Conservation (phyloP, 805 yeast genomes). For the Tetrapisispora taiwanensis region DNA sequence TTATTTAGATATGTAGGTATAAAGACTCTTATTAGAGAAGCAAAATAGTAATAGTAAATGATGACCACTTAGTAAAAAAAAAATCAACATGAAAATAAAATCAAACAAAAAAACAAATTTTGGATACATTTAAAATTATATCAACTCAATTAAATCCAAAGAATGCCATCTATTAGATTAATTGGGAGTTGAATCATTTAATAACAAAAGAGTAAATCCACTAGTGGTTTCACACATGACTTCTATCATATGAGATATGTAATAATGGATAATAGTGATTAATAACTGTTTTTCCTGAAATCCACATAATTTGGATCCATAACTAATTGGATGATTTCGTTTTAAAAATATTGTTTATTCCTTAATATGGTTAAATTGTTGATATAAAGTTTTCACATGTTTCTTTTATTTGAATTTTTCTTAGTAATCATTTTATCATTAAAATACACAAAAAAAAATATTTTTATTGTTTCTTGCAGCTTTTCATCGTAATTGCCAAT, state of each 20-base stretch:
- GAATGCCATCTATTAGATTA: not conserved
- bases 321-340: not conserved
- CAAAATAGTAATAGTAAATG: not conserved
- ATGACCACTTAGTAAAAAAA: not conserved
- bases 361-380: not conserved
- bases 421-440: not conserved
- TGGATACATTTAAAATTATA: not conserved
- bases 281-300: not conserved
- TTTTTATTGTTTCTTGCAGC: not conserved
- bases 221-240: not conserved
- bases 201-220: not conserved
- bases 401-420: not conserved
- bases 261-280: not conserved
- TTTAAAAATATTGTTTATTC: not conserved
- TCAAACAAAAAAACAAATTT: not conserved
- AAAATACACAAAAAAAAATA: too few relatives aligned
- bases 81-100: not conserved
- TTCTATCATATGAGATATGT: not conserved
- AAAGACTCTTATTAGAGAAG: not conserved
- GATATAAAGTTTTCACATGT: too few relatives aligned
- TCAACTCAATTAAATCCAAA: constrained; percentile 1
- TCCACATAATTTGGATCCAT: constrained; percentile 1
- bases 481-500: not conserved
- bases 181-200: not conserved
- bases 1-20: constrained; percentile 1